Evolutionary conservation across 208 protist genomes (phyloP).

Genomic region (Leishmania tarentolae): DNA sequence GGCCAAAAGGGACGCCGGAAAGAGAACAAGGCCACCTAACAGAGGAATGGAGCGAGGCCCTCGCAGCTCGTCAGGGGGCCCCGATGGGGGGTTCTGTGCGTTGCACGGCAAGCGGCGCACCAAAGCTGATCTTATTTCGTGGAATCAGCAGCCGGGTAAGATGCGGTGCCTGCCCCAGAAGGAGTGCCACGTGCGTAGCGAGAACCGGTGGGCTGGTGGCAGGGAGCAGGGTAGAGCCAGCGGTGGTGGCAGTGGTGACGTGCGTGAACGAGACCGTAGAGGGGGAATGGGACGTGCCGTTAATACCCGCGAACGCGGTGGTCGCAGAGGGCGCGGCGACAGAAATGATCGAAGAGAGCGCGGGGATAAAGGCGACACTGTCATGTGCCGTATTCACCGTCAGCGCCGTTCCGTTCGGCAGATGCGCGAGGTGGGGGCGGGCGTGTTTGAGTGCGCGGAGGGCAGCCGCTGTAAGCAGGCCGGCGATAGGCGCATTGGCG

Average conservation of each 20-base stretch:
- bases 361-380: constrained; percentile 57
- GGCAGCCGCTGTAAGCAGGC: constrained; percentile 35
- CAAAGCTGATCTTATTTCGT: constrained; percentile 62
- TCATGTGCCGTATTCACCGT: constrained; percentile 70
- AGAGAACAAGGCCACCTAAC: background rate
- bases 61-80: constrained; percentile 19
- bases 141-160: constrained; percentile 50
- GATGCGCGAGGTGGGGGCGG: constrained; percentile 74
- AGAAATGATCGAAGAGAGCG: constrained; percentile 37
- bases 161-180: constrained; percentile 68
- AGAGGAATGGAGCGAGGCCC: constrained; percentile 22
- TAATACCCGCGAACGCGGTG: constrained; percentile 12
- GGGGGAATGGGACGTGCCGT: background rate
- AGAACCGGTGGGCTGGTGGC: constrained; percentile 9
- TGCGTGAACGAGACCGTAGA: constrained; percentile 10
- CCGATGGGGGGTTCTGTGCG: constrained; percentile 71
- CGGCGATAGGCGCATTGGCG: constrained; percentile 16
- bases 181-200: constrained; percentile 56
- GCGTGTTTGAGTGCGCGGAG: constrained; percentile 75
- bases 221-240: constrained; percentile 3
- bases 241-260: constrained; percentile 4
- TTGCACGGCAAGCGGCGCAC: constrained; percentile 65
- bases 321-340: constrained; percentile 11
- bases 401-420: constrained; percentile 56
- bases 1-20: background rate